Evolutionary conservation across 2,329 filamentous ascomycete genomes (phyloP), one percentile per base, ranked within the genome.

Genomic region (Cercospora canescens): DNA sequence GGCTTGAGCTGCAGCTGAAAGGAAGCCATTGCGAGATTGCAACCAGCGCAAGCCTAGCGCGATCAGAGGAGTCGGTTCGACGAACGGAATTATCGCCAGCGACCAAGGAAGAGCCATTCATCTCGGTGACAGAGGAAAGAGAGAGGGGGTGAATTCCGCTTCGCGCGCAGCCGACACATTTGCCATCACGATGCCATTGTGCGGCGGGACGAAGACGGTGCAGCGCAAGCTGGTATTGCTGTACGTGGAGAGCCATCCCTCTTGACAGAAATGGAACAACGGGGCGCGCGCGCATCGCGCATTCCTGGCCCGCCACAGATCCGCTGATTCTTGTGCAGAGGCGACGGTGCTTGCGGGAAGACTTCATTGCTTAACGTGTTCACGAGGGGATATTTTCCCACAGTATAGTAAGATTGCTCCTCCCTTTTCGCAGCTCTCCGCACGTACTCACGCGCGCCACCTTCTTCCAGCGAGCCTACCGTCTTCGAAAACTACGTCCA

Each of bases 401-500:
- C 94, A 65, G 94, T 98, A 76, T 98, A 98, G 87, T 89, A 84
- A 84, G 86, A 24, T 16, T 79, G 39, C 56, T 60, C 28, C 34
- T 34, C 14, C 11, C 28, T n/a, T 32, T 24, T 21, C 32, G 21
- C 26, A 8, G 16, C 16, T 21, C 45, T 28, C 26, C 6, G 24
- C 24, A 4, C 5, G 45, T 2, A 21, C 30, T 52, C 16, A 39
- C n/a, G n/a, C 41, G 11, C 12, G 32, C 28, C 6, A 16, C 9
- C 24, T 16, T 30, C 54, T 12, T 34, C 58, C 75, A 89, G 86
- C 83, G 94, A 98, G 81, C 95, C 95, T 62, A 99, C 94, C 37
- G 94, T 97, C 71, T 97, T 97, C 81, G 94, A 99, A 80, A 99
- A 99, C 82, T 99, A 98, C 81, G 94, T 99, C 70, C 94, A 99